Percentiles rank a stretch among this genome's conserved stretches.
Conservation (phyloP, 306 rosid genomes). For the Quercus glauca region DNA sequence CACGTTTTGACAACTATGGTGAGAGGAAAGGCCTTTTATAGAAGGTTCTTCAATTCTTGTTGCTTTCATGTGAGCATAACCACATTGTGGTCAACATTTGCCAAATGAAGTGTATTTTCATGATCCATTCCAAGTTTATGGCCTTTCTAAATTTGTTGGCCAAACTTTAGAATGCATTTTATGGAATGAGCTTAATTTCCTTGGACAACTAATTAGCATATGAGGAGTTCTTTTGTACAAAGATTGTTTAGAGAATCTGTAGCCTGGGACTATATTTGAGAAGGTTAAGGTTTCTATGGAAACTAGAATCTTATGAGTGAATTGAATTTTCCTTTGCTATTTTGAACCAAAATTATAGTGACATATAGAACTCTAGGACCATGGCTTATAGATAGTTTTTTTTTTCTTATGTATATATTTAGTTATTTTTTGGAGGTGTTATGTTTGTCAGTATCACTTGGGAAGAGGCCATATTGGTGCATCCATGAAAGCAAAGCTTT, state of each 20-base stretch:
- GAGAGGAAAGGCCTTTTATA: background rate
- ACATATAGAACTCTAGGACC: background rate
- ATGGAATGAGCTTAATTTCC: background rate
- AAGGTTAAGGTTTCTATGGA: background rate
- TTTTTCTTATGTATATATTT: background rate
- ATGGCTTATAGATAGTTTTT: background rate
- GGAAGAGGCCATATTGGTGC: constrained; percentile 92
- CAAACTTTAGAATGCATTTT: background rate
- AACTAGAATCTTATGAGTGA: background rate
- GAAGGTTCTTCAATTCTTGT: background rate
- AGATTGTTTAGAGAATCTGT: constrained; percentile 3
- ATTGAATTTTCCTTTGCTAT: background rate
- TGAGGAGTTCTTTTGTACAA: background rate
- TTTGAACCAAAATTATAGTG: background rate
- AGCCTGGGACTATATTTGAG: background rate
- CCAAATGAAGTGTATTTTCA: background rate
- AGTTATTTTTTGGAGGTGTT: constrained; percentile 16
- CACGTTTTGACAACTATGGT: too few species aligned
- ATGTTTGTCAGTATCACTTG: constrained; percentile 64
- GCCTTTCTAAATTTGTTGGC: constrained; percentile 6
- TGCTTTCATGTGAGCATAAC: background rate
- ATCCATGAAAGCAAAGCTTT: constrained; percentile 75
- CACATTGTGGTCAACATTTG: background rate
- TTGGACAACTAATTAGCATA: background rate
- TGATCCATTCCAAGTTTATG: background rate